These are phyloP conservation scores for Rhododendron simsii DNA, from an alignment of 148 eudicot genomes.

Conservation along the genomic window DNA sequence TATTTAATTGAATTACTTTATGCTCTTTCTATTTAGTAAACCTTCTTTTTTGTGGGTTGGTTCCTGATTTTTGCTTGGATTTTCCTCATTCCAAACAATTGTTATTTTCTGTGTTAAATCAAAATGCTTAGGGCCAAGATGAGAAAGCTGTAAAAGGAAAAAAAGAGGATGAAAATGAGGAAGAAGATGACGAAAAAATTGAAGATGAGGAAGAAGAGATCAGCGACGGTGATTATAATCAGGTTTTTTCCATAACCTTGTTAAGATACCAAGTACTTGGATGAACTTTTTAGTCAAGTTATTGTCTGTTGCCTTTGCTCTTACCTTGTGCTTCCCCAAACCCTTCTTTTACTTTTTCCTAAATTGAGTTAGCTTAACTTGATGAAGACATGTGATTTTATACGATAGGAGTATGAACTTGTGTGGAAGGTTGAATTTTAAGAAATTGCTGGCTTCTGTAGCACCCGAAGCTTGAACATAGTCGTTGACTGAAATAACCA, in stretches of 20 bases:
- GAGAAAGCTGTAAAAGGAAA: conserved; percentile 22
- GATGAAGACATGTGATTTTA: not conserved
- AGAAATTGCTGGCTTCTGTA: not conserved
- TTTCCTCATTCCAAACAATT: not conserved
- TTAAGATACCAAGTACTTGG: not conserved
- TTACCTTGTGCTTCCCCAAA: not conserved
- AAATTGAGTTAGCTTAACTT: not conserved
- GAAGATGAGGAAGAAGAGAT: conserved; percentile 34
- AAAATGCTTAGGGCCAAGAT: conserved; percentile 24
- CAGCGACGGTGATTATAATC: conserved; percentile 44
- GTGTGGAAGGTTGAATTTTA: not conserved
- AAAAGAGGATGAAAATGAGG: conserved; percentile 39
- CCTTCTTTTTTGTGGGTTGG: not conserved
- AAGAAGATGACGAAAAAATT: conserved; percentile 28
- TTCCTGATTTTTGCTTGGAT: conserved; percentile 9
- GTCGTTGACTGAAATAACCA: not conserved
- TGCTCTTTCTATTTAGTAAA: not conserved
- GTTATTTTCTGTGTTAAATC: not conserved
- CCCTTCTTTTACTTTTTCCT: not conserved
- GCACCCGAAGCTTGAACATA: not conserved
- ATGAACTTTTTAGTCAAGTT: not conserved
- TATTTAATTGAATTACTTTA: not conserved
- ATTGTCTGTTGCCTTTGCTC: not conserved
- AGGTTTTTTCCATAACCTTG: conserved; percentile 15
- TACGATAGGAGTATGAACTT: not conserved